Percentiles rank a stretch among this genome's conserved stretches.
phyloP scores from a whole-genome alignment of 345 rosid species.

The Angophora floribunda region DNA sequence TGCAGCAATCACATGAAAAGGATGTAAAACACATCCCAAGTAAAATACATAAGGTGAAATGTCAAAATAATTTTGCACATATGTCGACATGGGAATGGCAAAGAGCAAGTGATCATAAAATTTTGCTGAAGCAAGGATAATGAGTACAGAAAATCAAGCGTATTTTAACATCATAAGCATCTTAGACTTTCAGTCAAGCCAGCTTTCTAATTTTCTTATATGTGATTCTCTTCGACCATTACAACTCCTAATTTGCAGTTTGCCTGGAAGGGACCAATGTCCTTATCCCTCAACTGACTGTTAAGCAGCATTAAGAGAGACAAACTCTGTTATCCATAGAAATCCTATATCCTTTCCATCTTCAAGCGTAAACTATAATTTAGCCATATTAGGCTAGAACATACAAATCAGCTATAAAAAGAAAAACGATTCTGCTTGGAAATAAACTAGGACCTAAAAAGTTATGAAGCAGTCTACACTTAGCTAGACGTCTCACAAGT shows the following conservation, averaged over 20 bases:
- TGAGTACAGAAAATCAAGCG: neutral
- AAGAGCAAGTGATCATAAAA: neutral
- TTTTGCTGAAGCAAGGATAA: neutral
- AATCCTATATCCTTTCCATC: neutral
- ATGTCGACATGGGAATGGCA: neutral
- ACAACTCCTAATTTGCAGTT: neutral
- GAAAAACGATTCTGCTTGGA: neutral
- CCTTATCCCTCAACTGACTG: neutral
- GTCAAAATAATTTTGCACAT: neutral
- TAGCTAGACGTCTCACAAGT: neutral
- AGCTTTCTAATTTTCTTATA: neutral
- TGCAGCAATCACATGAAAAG: conserved; percentile 16
- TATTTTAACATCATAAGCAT: neutral
- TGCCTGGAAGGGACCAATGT: neutral
- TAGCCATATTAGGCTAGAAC: neutral
- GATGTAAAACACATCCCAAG: neutral
- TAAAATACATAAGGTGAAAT: neutral
- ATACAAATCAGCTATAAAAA: neutral
- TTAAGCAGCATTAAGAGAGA: neutral
- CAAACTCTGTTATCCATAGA: neutral
- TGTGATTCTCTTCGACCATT: neutral
- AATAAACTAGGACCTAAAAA: neutral
- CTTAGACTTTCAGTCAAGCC: neutral
- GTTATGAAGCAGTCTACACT: neutral
- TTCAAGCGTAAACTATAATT: neutral